Percentiles rank a stretch among this genome's conserved stretches.
These are phyloP conservation scores for Septoria petroselini DNA, from an alignment of 2,329 filamentous ascomycete genomes.

Conservation along the genomic window DNA sequence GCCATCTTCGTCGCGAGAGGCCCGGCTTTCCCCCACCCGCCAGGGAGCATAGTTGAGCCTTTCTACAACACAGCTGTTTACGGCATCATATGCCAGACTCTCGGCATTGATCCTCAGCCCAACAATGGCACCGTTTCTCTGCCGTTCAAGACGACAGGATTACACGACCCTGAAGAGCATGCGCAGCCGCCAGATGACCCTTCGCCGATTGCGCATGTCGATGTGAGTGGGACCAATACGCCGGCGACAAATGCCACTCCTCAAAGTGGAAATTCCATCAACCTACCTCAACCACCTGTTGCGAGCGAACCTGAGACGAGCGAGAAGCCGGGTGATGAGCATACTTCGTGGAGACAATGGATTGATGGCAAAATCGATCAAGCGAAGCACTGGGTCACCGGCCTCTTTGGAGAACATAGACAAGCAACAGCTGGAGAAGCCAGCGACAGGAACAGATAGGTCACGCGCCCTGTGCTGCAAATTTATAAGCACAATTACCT, in stretches of 20 bases:
- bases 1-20: constrained; percentile 92
- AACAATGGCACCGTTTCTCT: constrained; percentile 86
- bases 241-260: background rate
- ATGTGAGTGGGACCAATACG: constrained; percentile 9
- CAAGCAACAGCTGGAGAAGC: background rate
- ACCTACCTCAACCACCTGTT: background rate
- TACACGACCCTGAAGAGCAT: constrained; percentile 46
- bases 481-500: too few relatives aligned
- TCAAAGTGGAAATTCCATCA: too few relatives aligned
- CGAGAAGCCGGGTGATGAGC: constrained; percentile 3
- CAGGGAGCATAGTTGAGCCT: constrained; percentile 70
- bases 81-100: constrained; percentile 86
- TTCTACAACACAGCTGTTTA: constrained; percentile 97
- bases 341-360: constrained; percentile 35
- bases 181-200: constrained; percentile 27
- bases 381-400: constrained; percentile 36
- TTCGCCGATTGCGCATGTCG: constrained; percentile 11
- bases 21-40: constrained; percentile 82
- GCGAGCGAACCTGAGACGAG: background rate
- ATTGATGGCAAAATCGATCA: constrained; percentile 34
- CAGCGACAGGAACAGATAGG: background rate
- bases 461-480: too few relatives aligned
- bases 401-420: constrained; percentile 25
- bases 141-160: constrained; percentile 62
- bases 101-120: constrained; percentile 67